phyloP scores from a whole-genome alignment of 2,329 filamentous ascomycete genomes.

The Talaromyces sp. region DNA sequence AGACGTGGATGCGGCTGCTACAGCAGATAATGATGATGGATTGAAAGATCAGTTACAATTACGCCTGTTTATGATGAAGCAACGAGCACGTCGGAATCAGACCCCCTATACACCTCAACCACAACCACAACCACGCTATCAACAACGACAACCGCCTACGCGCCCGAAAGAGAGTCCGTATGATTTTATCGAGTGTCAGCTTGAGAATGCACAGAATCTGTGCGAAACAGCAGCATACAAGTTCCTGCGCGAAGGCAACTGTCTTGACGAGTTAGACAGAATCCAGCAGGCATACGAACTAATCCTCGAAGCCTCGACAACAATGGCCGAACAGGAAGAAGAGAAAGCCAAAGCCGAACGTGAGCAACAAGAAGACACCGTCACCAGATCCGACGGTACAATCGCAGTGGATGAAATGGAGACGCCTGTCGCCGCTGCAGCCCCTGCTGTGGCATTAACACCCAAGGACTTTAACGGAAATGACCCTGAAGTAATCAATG shows the following conservation, averaged over 20 bases:
- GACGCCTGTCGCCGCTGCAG: not conserved
- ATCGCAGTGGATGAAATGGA: not conserved
- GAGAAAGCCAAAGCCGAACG: not conserved
- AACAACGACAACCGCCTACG: not conserved
- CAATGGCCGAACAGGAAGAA: slow-evolving; percentile 15
- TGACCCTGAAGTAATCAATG: slow-evolving; percentile 4
- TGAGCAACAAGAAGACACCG: not conserved
- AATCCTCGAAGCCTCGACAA: slow-evolving; percentile 15
- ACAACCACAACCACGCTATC: not conserved
- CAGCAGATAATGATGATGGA: not conserved
- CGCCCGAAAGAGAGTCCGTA: slow-evolving; percentile 12
- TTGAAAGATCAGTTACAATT: slow-evolving; percentile 1
- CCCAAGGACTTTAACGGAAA: not conserved
- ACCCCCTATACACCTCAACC: not conserved
- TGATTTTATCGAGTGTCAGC: slow-evolving; percentile 16
- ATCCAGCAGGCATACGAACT: slow-evolving; percentile 14
- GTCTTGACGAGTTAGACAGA: slow-evolving; percentile 16
- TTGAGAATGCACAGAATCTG: slow-evolving; percentile 15
- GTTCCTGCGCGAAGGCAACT: slow-evolving; percentile 16
- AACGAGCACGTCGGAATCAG: not conserved
- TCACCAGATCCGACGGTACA: not conserved
- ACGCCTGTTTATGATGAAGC: slow-evolving; percentile 7
- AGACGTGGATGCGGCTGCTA: not conserved
- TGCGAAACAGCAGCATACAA: slow-evolving; percentile 17
- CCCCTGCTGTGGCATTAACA: not conserved